Evolutionary conservation across 2,329 filamentous ascomycete species (phyloP).

Genomic region (Neospermospora avenae): DNA sequence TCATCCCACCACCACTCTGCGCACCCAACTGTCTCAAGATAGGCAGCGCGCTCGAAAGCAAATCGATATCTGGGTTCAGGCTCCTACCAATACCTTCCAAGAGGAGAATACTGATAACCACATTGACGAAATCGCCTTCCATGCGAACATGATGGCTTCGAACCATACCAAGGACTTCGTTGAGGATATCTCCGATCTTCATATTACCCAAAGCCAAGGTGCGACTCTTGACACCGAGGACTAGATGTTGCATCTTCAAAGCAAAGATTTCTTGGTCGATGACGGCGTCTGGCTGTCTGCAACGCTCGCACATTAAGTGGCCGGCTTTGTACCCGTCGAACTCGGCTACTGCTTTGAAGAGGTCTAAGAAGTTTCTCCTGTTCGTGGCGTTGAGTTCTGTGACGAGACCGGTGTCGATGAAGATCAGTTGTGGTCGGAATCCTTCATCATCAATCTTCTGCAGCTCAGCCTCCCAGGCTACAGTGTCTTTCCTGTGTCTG

Average conservation of each 20-base stretch:
- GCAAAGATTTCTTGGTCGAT: slow-evolving; percentile 88
- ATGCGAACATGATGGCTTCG: slow-evolving; percentile 86
- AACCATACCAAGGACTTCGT: slow-evolving; percentile 89
- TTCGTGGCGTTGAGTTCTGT: slow-evolving; percentile 89
- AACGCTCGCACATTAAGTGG: slow-evolving; percentile 92
- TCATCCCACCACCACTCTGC: slow-evolving; percentile 66
- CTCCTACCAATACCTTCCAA: slow-evolving; percentile 90
- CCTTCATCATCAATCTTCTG: slow-evolving; percentile 78
- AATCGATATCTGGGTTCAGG: slow-evolving; percentile 80
- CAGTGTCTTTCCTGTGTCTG: slow-evolving; percentile 56
- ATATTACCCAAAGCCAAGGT: slow-evolving; percentile 92
- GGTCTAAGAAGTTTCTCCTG: slow-evolving; percentile 84
- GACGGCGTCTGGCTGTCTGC: slow-evolving; percentile 86
- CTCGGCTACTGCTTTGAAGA: slow-evolving; percentile 93
- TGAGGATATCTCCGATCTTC: slow-evolving; percentile 92
- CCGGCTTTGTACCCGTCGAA: slow-evolving; percentile 97
- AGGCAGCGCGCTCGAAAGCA: slow-evolving; percentile 81
- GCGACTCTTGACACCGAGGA: slow-evolving; percentile 82
- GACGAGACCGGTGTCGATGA: slow-evolving; percentile 94
- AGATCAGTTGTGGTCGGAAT: slow-evolving; percentile 89
- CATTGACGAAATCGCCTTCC: slow-evolving; percentile 97
- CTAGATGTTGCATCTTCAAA: slow-evolving; percentile 93
- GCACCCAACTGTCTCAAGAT: slow-evolving; percentile 86
- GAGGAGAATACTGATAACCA: slow-evolving; percentile 90
- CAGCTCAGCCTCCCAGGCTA: slow-evolving; percentile 73